phyloP scores from a whole-genome alignment of 2,329 filamentous ascomycete species.

The Gnomoniopsis sp. region DNA sequence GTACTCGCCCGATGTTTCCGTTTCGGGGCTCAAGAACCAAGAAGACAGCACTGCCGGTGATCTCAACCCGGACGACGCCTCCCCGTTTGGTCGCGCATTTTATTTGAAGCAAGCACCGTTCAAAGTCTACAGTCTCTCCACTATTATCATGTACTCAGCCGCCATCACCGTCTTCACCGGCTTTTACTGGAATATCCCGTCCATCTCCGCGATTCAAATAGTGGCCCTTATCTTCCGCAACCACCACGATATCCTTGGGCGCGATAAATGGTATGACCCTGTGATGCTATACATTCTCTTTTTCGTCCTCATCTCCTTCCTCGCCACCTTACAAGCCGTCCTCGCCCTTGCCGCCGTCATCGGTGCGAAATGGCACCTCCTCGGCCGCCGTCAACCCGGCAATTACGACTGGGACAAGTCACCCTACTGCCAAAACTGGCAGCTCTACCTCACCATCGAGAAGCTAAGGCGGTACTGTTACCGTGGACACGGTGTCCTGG shows the following conservation, averaged over 20 bases:
- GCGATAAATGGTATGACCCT: constrained; percentile 29
- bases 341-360: constrained; percentile 42
- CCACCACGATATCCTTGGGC: constrained; percentile 23
- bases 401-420: constrained; percentile 57
- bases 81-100: constrained; percentile 54
- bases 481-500: constrained; percentile 46
- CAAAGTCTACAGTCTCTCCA: constrained; percentile 42
- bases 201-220: constrained; percentile 45
- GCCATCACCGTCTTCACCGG: constrained; percentile 42
- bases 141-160: constrained; percentile 48
- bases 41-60: constrained; percentile 4
- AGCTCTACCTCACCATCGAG: constrained; percentile 51
- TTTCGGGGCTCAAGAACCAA: neutral
- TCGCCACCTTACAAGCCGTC: constrained; percentile 41
- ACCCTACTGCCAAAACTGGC: constrained; percentile 56
- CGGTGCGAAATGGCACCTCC: constrained; percentile 46
- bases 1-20: neutral
- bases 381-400: constrained; percentile 48
- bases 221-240: constrained; percentile 29
- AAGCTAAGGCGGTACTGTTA: constrained; percentile 47
- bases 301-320: constrained; percentile 34
- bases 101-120: constrained; percentile 49
- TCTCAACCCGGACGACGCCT: constrained; percentile 22
- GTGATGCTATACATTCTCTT: constrained; percentile 39
- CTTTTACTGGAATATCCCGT: constrained; percentile 49